phyloP scores from a whole-genome alignment of 768 basidiomycete genomes.

The Termitomyces sp. region DNA sequence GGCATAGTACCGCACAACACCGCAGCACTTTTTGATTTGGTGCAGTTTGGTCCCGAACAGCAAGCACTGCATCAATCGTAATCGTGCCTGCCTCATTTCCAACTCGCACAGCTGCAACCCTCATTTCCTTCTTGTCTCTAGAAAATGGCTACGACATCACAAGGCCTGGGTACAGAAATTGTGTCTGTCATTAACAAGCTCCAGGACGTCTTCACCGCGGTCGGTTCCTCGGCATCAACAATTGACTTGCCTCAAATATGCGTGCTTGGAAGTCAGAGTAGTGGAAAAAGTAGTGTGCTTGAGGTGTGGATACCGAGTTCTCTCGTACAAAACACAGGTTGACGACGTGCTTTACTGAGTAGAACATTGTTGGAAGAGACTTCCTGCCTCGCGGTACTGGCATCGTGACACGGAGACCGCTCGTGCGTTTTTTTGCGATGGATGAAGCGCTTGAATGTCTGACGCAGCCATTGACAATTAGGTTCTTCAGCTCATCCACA shows the following conservation, averaged over 20 bases:
- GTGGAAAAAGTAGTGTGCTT: conserved; percentile 89
- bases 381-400: conserved; percentile 98
- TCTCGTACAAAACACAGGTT: not conserved
- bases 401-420: conserved; percentile 94
- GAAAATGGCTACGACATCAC: conserved; percentile 47
- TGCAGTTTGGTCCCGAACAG: conserved; percentile 14
- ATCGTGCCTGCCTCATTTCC: conserved; percentile 8
- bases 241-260: conserved; percentile 93
- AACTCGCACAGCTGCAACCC: conserved; percentile 5
- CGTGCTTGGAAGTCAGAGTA: conserved; percentile 87
- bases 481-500: conserved; percentile 94
- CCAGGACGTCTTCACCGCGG: conserved; percentile 84
- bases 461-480: conserved; percentile 19
- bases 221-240: conserved; percentile 69
- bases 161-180: conserved; percentile 74
- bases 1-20: too few species aligned
- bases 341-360: conserved; percentile 7
- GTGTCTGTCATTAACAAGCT: conserved; percentile 82
- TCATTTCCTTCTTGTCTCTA: conserved; percentile 17
- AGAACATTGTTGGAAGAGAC: conserved; percentile 98
- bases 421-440: conserved; percentile 46
- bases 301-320: conserved; percentile 47
- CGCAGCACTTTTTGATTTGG: conserved; percentile 10
- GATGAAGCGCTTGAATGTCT: not conserved
- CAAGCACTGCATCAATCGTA: conserved; percentile 5